Base-by-base conservation (phyloP, 805 yeast species). In the Kluyveromyces aestuarii region DNA sequence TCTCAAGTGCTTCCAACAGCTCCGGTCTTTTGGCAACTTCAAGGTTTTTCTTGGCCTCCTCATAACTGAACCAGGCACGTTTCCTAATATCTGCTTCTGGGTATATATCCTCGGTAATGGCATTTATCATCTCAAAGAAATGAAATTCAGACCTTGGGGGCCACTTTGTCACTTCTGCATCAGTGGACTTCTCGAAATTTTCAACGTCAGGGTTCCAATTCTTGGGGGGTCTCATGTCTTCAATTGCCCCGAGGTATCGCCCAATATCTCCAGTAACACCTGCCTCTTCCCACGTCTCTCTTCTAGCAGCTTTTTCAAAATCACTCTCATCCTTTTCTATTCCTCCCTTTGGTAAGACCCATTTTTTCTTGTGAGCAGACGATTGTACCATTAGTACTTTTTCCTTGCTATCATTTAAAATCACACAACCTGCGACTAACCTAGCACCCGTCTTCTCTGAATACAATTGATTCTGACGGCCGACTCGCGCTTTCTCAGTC, bases 271-370 rank as follows among this genome's bases (percentile, higher is more conserved):
- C 96, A 36, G 75, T 76, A 21, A 86, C 86, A 0, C 99, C 99
- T 0, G 96, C 93, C 68, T 93, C 99, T 65, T 93, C 99, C 99
- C 99, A 93, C 0, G 96, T 87, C 62, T 93, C 99, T 50, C 99
- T 73, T 16, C 75, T 70, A 0, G 97, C 97, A 6, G 86, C 69
- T 4, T 68, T 47, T 14, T 59, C 52, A 52, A 59, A 70, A 55
- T 71, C 65, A 18, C 56, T 45, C 65, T 87, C 99, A 64, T 93
- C 99, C 27, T 63, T 62, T 66, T 93, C 99, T 38, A 90, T 81
- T 1, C 99, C 99, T 35, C 99, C 99, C 64, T 93, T 93, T 5
- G 99, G 99, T 4, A 93, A 66, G 8, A 93, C 87, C 96, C 96
- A 91, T 55, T 74, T 74, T 50, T 79, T 77, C 40, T 73, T 74